These are phyloP conservation scores for Cutaneotrichosporon sp. DNA, from an alignment of 1,284 basidiomycete genomes.

Conservation along the genomic window DNA sequence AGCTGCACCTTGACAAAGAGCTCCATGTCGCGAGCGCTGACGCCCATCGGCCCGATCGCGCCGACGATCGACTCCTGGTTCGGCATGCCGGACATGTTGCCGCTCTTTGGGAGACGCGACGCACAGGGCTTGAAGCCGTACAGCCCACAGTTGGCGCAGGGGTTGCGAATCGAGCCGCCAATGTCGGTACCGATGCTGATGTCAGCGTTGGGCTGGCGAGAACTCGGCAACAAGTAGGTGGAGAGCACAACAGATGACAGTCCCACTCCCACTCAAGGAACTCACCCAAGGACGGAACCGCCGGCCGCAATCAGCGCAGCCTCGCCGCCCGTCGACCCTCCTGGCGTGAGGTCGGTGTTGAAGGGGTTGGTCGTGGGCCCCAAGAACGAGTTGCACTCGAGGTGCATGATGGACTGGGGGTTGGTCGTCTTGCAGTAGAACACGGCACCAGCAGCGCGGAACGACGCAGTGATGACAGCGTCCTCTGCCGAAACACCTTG, in stretches of 20 bases:
- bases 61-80: constrained; percentile 41
- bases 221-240: too few species aligned
- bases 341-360: constrained; percentile 59
- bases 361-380: constrained; percentile 53
- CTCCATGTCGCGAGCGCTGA: constrained; percentile 41
- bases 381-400: constrained; percentile 35
- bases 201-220: constrained; percentile 1
- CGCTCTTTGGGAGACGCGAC: constrained; percentile 42
- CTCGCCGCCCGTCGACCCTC: constrained; percentile 64
- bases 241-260: too few species aligned
- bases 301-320: constrained; percentile 56
- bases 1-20: constrained; percentile 43
- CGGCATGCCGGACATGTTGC: constrained; percentile 41
- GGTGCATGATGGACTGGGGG: constrained; percentile 42
- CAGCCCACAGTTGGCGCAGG: constrained; percentile 35
- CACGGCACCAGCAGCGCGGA: constrained; percentile 37
- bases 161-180: constrained; percentile 47
- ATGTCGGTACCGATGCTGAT: constrained; percentile 54
- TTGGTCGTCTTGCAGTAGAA: constrained; percentile 32
- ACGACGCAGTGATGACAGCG: constrained; percentile 21
- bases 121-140: constrained; percentile 48
- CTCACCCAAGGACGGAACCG: constrained; percentile 24
- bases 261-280: not conserved
- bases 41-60: constrained; percentile 44
- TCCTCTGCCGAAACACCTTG: constrained; percentile 15